These are phyloP conservation scores for Naematelia aurantialba DNA, from an alignment of 768 basidiomycete species.

Conservation along the genomic window DNA sequence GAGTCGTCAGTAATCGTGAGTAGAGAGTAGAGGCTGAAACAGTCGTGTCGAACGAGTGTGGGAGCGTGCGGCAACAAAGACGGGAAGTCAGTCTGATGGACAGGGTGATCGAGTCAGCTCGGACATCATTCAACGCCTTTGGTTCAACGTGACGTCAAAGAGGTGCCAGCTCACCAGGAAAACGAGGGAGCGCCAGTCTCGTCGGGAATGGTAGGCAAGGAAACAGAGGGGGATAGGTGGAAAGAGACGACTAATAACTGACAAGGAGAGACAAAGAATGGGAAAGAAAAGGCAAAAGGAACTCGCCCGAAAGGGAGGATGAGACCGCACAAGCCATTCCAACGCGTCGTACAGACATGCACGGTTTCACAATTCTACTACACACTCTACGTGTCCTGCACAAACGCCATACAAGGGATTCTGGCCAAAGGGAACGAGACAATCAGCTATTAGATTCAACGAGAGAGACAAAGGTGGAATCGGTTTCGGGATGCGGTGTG, in stretches of 20 bases:
- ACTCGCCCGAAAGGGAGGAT: neutral
- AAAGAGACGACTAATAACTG: neutral
- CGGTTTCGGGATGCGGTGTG: too few relatives aligned
- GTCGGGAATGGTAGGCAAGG: neutral
- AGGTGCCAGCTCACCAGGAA: neutral
- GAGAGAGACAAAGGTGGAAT: neutral
- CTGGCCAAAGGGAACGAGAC: too few relatives aligned
- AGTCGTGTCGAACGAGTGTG: neutral
- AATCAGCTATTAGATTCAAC: neutral
- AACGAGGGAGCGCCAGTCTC: neutral
- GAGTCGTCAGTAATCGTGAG: neutral
- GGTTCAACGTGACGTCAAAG: neutral
- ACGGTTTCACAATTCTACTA: too few relatives aligned
- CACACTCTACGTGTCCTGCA: too few relatives aligned
- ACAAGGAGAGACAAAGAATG: neutral
- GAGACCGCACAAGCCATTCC: neutral
- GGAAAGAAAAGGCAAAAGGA: conserved; percentile 1
- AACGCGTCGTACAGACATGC: neutral
- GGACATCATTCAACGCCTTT: neutral
- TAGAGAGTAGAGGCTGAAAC: neutral
- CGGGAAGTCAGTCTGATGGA: neutral
- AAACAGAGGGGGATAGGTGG: neutral
- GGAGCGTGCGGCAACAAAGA: neutral
- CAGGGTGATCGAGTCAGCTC: neutral
- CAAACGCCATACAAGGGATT: too few relatives aligned